Conservation (phyloP, 345 rosid species). For the Citrus inodora region DNA sequence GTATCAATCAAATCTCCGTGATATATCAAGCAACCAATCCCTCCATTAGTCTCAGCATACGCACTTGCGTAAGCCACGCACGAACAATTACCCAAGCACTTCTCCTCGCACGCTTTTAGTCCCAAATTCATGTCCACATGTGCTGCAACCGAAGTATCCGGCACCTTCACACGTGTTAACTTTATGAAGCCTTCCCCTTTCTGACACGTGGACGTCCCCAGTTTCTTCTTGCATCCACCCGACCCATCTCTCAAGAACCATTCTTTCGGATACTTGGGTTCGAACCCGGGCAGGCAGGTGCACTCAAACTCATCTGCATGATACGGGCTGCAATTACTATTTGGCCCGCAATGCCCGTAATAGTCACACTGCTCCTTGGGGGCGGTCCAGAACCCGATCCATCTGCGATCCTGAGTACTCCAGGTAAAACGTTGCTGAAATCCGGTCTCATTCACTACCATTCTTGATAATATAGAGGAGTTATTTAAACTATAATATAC, state of each 20-base stretch:
- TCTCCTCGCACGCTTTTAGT: slow-evolving; percentile 31
- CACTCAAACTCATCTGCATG: slow-evolving; percentile 35
- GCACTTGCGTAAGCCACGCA: slow-evolving; percentile 59
- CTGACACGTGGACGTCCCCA: slow-evolving; percentile 11
- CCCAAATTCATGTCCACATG: slow-evolving; percentile 36
- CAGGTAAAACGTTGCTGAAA: slow-evolving; percentile 38
- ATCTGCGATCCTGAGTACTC: slow-evolving; percentile 28
- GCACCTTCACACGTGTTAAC: slow-evolving; percentile 42
- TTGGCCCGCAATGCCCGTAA: slow-evolving; percentile 51
- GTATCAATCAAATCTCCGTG: slow-evolving; percentile 43
- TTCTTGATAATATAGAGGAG: slow-evolving; percentile 38
- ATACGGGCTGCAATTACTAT: slow-evolving; percentile 38
- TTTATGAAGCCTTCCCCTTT: slow-evolving; percentile 49
- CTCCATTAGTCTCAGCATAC: slow-evolving; percentile 31
- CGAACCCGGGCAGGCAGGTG: slow-evolving; percentile 60
- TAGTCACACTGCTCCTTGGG: slow-evolving; percentile 64
- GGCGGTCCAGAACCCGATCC: slow-evolving; percentile 41
- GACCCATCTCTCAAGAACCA: slow-evolving; percentile 50
- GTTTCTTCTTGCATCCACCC: slow-evolving; percentile 45
- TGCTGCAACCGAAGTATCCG: slow-evolving; percentile 39
- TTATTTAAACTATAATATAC: slow-evolving; percentile 26
- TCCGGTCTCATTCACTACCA: slow-evolving; percentile 56
- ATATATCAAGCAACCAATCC: slow-evolving; percentile 59
- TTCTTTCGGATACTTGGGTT: slow-evolving; percentile 37
- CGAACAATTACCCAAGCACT: slow-evolving; percentile 48